These are phyloP conservation scores for Nectriaceae sp. DNA, from an alignment of 2,329 filamentous ascomycete species.

Conservation along the genomic window DNA sequence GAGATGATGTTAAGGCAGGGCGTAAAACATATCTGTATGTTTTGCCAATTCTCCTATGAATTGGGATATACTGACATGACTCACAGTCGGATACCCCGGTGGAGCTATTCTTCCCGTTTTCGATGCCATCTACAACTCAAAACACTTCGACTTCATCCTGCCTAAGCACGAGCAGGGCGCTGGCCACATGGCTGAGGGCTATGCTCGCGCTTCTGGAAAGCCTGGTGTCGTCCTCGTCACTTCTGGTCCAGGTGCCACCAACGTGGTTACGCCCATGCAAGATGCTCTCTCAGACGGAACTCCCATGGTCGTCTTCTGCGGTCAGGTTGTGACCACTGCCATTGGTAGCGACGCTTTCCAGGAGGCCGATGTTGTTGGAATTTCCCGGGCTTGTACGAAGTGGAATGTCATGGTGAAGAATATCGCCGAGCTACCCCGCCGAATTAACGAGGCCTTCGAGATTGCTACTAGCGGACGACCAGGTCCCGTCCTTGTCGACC, in stretches of 20 bases:
- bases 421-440: conserved; percentile 85
- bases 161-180: conserved; percentile 97
- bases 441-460: conserved; percentile 98
- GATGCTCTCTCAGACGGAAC: conserved; percentile 95
- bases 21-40: conserved; percentile 93
- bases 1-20: conserved; percentile 96
- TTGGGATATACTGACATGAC: conserved; percentile 24
- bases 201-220: conserved; percentile 89
- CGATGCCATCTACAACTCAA: conserved; percentile 98
- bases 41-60: conserved; percentile 4
- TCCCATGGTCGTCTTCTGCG: conserved; percentile 92
- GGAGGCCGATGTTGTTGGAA: conserved; percentile 91
- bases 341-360: conserved; percentile 98
- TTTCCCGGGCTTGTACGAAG: conserved; percentile 93
- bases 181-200: conserved; percentile 98
- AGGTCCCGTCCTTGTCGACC: conserved; percentile 90
- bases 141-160: conserved; percentile 94
- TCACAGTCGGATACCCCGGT: conserved; percentile 80
- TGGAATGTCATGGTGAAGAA: conserved; percentile 99
- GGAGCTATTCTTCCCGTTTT: conserved; percentile 97
- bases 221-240: conserved; percentile 96
- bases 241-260: conserved; percentile 94
- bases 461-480: conserved; percentile 94
- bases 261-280: conserved; percentile 94
- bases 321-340: conserved; percentile 85